Evolutionary conservation across 2,329 filamentous ascomycete species (phyloP), one percentile per base, ranked within the genome.

Genomic region (Aspergillus pseudotamarii): DNA sequence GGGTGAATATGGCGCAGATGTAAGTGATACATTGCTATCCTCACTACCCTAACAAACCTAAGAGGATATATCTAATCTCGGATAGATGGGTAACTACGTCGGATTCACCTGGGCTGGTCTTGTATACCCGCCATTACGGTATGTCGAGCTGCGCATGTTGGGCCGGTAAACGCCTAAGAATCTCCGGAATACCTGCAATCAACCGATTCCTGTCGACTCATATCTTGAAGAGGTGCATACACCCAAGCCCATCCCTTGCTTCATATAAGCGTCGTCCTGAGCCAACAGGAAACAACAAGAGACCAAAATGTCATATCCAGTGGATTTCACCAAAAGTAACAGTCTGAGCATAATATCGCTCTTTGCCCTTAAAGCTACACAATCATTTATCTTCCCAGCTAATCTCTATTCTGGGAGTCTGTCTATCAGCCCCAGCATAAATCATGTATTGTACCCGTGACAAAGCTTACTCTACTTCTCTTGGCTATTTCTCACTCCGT

Each of bases 91-190:
- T 1, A 85, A 85, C 45, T 87, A 86, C 65, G 83, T 89, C 43
- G 86, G 85, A 1, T 88, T 88, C 69, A 80, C 82, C 0, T 89
- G 85, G 85, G 84, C 85, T 5, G 84, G 78, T 2, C 50, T 89
- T 6, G 80, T 88, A 2, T 89, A 85, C 69, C 83, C 84, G 6
- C 83, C 83, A 8, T 68, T 87, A 57, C 77, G 86, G 62, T 82
- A 78, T 67, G 71, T 82, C 65, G 86, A 88, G 73, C 73, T 85
- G 51, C 82, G 79, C 68, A 79, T 71, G 46, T 80, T 84, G 54
- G 82, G 81, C 8, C 77, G 84, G 51, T 86, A 72, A 65, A 38
- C 14, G 36, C 4, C 14, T 3, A 43, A 38, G 23, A 34, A 23
- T 19, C 36, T 21, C n/a, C 28, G 28, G 19, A 28, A 21, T 36